A percentile compares a stretch with the other conserved stretches of the same genome.
Evolutionary conservation across 2,329 filamentous ascomycete species (phyloP).

Genomic region (Neocatenulostroma microsporum): DNA sequence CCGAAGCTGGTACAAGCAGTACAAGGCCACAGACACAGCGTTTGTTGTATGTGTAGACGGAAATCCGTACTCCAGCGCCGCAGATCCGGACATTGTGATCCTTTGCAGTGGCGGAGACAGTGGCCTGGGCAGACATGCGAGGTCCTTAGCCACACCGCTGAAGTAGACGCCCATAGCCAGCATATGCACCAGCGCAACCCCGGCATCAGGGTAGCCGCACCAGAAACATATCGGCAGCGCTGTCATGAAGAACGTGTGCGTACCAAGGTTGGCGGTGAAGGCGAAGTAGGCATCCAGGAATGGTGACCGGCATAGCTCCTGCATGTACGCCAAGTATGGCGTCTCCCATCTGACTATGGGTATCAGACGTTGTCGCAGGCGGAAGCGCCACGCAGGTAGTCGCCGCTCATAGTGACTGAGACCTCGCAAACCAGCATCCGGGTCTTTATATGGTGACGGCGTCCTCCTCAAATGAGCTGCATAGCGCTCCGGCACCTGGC

Average conservation of each 20-base stretch:
- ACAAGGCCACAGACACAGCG: conserved; percentile 86
- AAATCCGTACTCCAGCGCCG: conserved; percentile 92
- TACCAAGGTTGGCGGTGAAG: conserved; percentile 90
- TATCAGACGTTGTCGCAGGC: conserved; percentile 69
- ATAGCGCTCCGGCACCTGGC: conserved; percentile 11
- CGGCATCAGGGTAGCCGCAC: conserved; percentile 80
- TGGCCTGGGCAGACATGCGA: conserved; percentile 84
- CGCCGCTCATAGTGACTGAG: conserved; percentile 57
- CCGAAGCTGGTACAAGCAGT: conserved; percentile 64
- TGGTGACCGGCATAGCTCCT: conserved; percentile 70
- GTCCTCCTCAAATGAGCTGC: conserved; percentile 22
- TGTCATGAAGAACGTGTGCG: conserved; percentile 98
- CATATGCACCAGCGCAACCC: conserved; percentile 60
- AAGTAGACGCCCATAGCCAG: conserved; percentile 58
- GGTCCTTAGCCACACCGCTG: conserved; percentile 89
- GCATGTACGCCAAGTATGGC: conserved; percentile 80
- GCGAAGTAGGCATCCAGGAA: conserved; percentile 94
- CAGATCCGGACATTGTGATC: conserved; percentile 96
- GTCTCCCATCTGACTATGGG: conserved; percentile 92
- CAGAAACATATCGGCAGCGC: conserved; percentile 91
- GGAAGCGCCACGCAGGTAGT: conserved; percentile 83
- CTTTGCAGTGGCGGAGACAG: conserved; percentile 84
- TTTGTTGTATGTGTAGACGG: conserved; percentile 97
- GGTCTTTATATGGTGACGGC: conserved; percentile 24
- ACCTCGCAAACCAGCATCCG: conserved; percentile 70